phyloP scores from a whole-genome alignment of 495 filamentous ascomycete genomes.

The Daldinia grandis region DNA sequence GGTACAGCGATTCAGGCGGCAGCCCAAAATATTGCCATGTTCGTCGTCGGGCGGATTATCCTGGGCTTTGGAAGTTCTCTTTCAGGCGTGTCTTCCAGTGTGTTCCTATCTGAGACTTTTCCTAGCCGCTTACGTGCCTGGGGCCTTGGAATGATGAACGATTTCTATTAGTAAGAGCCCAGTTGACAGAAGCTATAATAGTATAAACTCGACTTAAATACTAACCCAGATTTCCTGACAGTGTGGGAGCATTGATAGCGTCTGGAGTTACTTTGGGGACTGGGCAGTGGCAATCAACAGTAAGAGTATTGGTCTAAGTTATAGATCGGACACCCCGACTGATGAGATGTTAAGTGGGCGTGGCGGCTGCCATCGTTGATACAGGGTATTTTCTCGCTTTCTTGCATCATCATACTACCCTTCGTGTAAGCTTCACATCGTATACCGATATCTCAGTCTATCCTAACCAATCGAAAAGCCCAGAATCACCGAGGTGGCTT shows the following conservation, averaged over 20 bases:
- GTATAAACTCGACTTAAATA: background rate
- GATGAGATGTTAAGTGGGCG: slow-evolving; percentile 47
- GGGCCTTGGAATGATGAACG: slow-evolving; percentile 57
- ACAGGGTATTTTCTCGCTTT: slow-evolving; percentile 61
- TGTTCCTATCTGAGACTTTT: slow-evolving; percentile 57
- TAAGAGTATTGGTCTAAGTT: background rate
- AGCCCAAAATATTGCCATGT: background rate
- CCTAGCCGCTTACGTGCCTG: slow-evolving; percentile 55
- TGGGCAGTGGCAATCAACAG: slow-evolving; percentile 54
- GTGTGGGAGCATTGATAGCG: slow-evolving; percentile 56
- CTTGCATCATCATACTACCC: slow-evolving; percentile 61
- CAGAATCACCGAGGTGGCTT: slow-evolving; percentile 63
- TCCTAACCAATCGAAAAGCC: slow-evolving; percentile 36
- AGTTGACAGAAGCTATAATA: too few species aligned
- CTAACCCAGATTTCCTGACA: background rate
- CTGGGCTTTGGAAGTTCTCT: background rate
- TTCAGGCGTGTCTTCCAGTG: slow-evolving; percentile 53
- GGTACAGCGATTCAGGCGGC: background rate
- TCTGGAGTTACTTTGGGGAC: slow-evolving; percentile 63
- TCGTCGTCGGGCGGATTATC: background rate
- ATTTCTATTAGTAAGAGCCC: slow-evolving; percentile 60
- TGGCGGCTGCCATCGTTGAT: slow-evolving; percentile 65
- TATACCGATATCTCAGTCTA: background rate
- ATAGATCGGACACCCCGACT: background rate
- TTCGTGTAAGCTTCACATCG: slow-evolving; percentile 52